Base-by-base conservation (phyloP, 495 filamentous ascomycete species). In the Lasiosphaeris hirsuta region DNA sequence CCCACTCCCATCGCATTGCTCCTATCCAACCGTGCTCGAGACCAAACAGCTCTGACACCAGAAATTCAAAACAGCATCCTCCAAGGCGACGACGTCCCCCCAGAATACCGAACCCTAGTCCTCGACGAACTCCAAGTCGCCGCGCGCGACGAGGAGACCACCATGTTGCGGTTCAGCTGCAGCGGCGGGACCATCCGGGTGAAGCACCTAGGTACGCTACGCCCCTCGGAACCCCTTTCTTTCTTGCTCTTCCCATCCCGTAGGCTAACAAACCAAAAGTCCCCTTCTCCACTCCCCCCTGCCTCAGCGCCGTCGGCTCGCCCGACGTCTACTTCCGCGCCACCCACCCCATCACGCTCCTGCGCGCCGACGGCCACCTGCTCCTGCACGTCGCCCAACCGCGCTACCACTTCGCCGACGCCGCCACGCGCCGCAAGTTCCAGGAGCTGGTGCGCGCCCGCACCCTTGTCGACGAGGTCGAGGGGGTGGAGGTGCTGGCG, bases 251-350 rank as follows among this genome's bases (percentile, higher is more conserved):
- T 10, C 10, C 5, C 45, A 2, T 33, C 10, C 1, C 15, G 11
- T 34, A 5, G 35, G 9, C 2, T 9, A 4, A 10, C 9, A 10
- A n/a, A 36, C 11, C 14, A 11, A 15, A 39, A 30, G 49, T 51
- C 35, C 15, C 33, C 10, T 51, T 51, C 34, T 13, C 14, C 17
- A 40, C 49, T 0, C 36, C 36, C 0, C 49, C 49, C 4, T 40
- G n/a, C 49, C 33, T 40, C 36, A 51, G 36, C 49, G 35, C 13
- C 6, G 10, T 51, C 36, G 13, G 9, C 7, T 40, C 49, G 7
- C 15, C 49, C 36, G 36, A 51, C 49, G 49, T 51, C 49, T 18
- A 14, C 15, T 51, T 51, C 49, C 49, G 36, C 49, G 49, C 17
- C 36, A 51, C 33, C 2, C 49, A 51, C 49, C n/a, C 49, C 49